Evolutionary conservation across 2,329 filamentous ascomycete genomes (phyloP).

Genomic region (Thielaviopsis euricoi): DNA sequence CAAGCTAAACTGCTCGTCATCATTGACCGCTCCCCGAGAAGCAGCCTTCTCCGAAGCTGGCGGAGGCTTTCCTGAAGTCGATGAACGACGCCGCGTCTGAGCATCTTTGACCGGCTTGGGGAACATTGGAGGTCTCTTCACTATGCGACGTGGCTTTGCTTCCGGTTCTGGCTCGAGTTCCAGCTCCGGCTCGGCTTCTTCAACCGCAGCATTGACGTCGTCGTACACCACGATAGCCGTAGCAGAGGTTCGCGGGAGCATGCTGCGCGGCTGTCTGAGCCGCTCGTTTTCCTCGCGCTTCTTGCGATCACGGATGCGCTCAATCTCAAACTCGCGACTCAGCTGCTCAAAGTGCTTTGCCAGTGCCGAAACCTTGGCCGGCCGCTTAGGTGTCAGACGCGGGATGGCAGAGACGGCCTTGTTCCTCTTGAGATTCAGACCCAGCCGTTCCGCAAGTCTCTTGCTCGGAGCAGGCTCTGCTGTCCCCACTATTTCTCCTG

Average conservation of each 20-base stretch:
- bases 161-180: conserved; percentile 7
- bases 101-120: conserved; percentile 4
- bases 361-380: conserved; percentile 73
- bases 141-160: neutral
- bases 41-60: neutral
- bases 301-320: conserved; percentile 70
- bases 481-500: neutral
- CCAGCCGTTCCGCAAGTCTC: conserved; percentile 58
- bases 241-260: conserved; percentile 70
- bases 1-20: neutral
- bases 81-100: neutral
- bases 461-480: conserved; percentile 25
- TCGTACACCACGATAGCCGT: conserved; percentile 93
- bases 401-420: conserved; percentile 64
- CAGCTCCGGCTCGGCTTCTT: conserved; percentile 45
- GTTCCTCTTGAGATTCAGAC: conserved; percentile 47
- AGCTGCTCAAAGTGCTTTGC: conserved; percentile 94
- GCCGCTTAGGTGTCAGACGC: conserved; percentile 61
- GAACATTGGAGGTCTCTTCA: conserved; percentile 9
- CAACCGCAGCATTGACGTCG: conserved; percentile 82
- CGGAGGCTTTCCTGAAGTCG: neutral
- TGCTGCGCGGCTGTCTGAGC: conserved; percentile 55
- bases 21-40: neutral
- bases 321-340: conserved; percentile 90
- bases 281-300: conserved; percentile 59